Conservation (phyloP, 2,329 filamentous ascomycete species). For the Coniochaeta prunicola region DNA sequence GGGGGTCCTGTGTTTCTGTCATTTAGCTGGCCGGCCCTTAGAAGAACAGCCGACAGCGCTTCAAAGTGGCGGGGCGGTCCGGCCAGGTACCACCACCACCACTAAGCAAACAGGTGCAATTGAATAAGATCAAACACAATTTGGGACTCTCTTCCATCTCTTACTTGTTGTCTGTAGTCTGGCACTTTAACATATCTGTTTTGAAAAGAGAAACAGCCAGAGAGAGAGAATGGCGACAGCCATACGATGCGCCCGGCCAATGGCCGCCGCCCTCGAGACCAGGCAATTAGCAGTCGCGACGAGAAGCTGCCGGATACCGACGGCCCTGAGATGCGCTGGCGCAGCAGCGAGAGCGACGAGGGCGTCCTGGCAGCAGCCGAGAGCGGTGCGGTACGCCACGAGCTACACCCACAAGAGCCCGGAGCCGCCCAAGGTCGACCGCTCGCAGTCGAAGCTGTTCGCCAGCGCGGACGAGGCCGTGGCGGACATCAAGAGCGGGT, state of each 20-base stretch:
- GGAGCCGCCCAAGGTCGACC: constrained; percentile 8
- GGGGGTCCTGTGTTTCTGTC: neutral
- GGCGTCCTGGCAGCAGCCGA: neutral
- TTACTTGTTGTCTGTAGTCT: neutral
- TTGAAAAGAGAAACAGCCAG: neutral
- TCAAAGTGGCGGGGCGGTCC: neutral
- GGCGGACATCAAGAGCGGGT: constrained; percentile 62
- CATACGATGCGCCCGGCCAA: neutral
- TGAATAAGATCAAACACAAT: neutral
- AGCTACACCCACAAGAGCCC: neutral
- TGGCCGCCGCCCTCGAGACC: neutral
- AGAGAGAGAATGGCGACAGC: neutral
- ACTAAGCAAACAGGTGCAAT: neutral
- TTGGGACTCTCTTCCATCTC: too few relatives aligned
- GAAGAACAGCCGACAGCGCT: neutral
- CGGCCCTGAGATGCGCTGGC: neutral
- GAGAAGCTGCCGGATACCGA: neutral
- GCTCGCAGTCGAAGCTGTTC: constrained; percentile 39
- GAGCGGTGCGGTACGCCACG: neutral
- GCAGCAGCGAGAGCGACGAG: neutral
- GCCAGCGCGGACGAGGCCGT: constrained; percentile 59
- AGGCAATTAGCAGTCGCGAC: neutral
- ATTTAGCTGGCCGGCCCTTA: neutral
- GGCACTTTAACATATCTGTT: neutral
- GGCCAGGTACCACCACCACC: neutral